phyloP scores from a whole-genome alignment of 176 grass and related monocot genomes.

The Puya raimondii region DNA sequence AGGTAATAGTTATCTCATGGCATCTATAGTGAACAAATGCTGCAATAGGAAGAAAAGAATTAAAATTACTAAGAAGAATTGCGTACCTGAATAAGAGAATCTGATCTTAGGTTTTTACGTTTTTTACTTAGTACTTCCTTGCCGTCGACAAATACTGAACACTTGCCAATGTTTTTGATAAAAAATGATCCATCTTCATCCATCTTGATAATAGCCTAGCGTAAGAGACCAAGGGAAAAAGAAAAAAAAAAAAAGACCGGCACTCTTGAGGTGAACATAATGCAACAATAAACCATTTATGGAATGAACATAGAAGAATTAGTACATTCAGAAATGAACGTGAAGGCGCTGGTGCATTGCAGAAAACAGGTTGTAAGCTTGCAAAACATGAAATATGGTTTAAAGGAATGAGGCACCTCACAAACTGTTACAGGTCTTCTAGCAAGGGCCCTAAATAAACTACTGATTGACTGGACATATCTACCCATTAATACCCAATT shows the following conservation, averaged over 20 bases:
- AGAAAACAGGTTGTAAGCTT: too few relatives aligned
- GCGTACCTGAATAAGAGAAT: conserved; percentile 74
- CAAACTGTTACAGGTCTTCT: too few relatives aligned
- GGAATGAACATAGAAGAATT: too few relatives aligned
- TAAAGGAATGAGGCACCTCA: too few relatives aligned
- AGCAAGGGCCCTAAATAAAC: too few relatives aligned
- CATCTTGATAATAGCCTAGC: conserved; percentile 85
- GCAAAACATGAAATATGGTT: too few relatives aligned
- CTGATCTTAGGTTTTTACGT: conserved; percentile 51
- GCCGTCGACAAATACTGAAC: conserved; percentile 79
- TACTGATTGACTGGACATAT: too few relatives aligned
- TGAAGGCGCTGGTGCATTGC: too few relatives aligned
- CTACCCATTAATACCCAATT: too few relatives aligned
- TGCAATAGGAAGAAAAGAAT: background rate
- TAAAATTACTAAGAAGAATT: conserved; percentile 2
- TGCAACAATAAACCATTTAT: background rate
- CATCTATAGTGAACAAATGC: background rate
- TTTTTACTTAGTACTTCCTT: conserved; percentile 83
- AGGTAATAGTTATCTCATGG: conserved; percentile 1
- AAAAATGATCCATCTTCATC: conserved; percentile 76
- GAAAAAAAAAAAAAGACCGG: conserved; percentile 8
- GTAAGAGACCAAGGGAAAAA: conserved; percentile 14
- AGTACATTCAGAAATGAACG: too few relatives aligned
- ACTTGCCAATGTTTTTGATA: conserved; percentile 87
- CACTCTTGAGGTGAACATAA: background rate